Conservation (phyloP, 805 yeast genomes). For the Pichia phayaonensis region DNA sequence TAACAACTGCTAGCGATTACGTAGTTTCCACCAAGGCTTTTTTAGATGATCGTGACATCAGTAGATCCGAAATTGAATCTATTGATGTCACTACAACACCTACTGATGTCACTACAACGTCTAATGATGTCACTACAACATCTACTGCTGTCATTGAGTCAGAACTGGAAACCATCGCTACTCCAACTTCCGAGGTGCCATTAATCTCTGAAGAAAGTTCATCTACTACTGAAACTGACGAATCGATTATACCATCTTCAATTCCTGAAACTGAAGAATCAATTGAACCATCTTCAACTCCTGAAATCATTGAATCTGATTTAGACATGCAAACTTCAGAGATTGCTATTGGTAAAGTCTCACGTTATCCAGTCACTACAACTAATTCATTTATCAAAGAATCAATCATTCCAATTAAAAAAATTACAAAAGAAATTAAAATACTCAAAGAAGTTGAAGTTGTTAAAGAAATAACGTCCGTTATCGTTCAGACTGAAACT, state of each 20-base stretch:
- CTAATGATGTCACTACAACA: not conserved
- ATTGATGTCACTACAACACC: not conserved
- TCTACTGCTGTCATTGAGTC: no score
- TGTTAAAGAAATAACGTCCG: conserved; percentile 9
- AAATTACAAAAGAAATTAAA: conserved; percentile 8
- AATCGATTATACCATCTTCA: not conserved
- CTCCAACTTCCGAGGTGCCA: no score
- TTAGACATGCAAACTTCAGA: not conserved
- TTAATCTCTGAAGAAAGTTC: no score
- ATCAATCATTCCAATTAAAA: not conserved
- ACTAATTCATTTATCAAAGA: not conserved
- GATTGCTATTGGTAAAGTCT: no score
- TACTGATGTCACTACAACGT: no score
- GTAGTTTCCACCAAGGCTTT: not conserved
- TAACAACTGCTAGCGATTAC: not conserved
- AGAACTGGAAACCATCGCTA: no score
- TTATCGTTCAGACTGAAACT: conserved; percentile 2
- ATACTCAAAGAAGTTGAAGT: not conserved
- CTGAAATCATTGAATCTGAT: not conserved
- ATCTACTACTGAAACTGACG: not conserved
- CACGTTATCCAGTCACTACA: not conserved
- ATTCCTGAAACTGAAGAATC: not conserved
- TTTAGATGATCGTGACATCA: not conserved
- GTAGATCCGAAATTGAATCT: not conserved
- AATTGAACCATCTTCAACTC: not conserved